Evolutionary conservation across 352 stramenopile genomes (phyloP), one percentile per base, ranked within the genome.

Genomic region (Thalassiosira gravida): DNA sequence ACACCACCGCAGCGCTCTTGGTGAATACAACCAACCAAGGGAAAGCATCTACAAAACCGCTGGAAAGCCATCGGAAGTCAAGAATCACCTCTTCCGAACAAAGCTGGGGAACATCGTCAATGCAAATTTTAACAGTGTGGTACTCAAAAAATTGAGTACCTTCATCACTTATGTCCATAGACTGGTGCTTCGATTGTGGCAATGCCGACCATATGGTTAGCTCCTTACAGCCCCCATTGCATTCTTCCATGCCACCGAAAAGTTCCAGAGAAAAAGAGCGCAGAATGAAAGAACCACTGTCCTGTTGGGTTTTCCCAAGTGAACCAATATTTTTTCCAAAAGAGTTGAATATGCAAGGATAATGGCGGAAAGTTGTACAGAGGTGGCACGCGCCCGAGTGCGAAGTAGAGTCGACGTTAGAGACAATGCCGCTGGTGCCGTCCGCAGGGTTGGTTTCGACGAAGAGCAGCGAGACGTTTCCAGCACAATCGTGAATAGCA

Each of bases 41-140:
- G 72, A 86, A 91, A 7, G 73, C 68, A 67, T 92, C 85, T n/a
- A 90, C 46, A 67, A 79, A 87, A 9, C 86, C 89, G 57, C 81
- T 90, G 30, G 58, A 59, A 42, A 92, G 20, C 65, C 89, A 94
- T 39, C 53, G 44, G 69, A 93, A 90, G 67, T 94, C 89, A 53
- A 90, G 16, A 20, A 92, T 77, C 14, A 82, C 55, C 47, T 86
- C 68, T 63, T 75, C 27, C 9, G 35, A 20, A 1, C 22, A 69
- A 37, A 80, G 24, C n/a, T 77, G 27, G 6, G 32, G 30, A 0
- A 77, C 46, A 20, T 82, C 56, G 13, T 68, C 46, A 59, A 91
- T 85, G 16, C 55, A 70, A 27, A 82, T 68, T 46, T 30, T 64
- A 6, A 66, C 63, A 64, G 66, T 81, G 30, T 79, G 72, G 56